phyloP scores from a whole-genome alignment of 1,284 basidiomycete species.

The Trichosporon faecale region DNA sequence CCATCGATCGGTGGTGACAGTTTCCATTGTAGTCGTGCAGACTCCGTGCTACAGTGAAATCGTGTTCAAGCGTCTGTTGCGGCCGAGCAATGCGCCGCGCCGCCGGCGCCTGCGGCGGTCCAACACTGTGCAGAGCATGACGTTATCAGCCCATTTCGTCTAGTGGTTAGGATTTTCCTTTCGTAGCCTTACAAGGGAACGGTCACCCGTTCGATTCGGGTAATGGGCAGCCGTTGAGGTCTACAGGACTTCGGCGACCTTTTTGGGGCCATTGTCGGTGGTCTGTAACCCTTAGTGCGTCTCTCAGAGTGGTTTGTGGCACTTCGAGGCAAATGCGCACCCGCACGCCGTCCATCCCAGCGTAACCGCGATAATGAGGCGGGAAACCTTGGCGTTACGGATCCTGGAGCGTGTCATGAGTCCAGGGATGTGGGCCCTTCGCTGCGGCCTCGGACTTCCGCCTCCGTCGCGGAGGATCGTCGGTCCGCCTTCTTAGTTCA shows the following conservation, averaged over 20 bases:
- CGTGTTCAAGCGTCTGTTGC: no score
- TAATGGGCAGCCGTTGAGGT: not conserved
- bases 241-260: not conserved
- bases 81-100: no score
- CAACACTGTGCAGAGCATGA: no score
- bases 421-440: no score
- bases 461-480: not conserved
- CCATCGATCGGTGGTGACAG: no score
- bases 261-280: not conserved
- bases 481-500: not conserved
- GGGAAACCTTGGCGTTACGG: no score
- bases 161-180: conserved; percentile 3
- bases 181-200: not conserved
- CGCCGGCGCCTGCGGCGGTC: no score
- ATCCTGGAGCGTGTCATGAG: no score
- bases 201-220: conserved; percentile 5
- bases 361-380: no score
- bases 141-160: not conserved
- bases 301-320: not conserved
- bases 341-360: no score
- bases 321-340: not conserved
- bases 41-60: no score
- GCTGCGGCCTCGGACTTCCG: not conserved
- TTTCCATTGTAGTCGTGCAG: no score
- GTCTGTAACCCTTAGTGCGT: not conserved